Evolutionary conservation across 176 grass and related monocot genomes (phyloP), one percentile per base, ranked within the genome.

Genomic region (Areca catechu): DNA sequence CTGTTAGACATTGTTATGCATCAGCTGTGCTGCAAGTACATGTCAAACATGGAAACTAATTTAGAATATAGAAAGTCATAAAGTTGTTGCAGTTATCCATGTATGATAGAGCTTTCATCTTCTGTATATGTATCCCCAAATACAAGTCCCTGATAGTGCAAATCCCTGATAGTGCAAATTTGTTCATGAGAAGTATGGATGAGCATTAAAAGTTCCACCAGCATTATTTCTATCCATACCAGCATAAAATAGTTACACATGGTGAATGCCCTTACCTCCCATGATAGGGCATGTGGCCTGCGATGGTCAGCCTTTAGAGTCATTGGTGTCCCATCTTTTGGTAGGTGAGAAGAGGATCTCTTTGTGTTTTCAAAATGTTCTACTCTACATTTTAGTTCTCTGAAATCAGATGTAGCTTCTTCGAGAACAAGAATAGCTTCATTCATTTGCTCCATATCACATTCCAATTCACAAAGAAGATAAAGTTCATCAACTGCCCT

Each of bases 381-480:
- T 24, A 89, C 83, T 47, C 93, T 81, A 67, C 62, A 80, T 80
- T 92, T 91, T 60, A 97, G 72, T 79, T 91, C 93, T 83, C 72
- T 85, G 66, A 97, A 97, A 85, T 97, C 93, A 20, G 78, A 97
- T 74, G 74, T 82, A 73, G 83, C 93, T 92, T 97, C 93, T 60
- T 88, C 81, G 69, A 97, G 93, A 68, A 97, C 87, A 70, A 97
- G 93, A 25, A 85, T 80, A 58, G 93, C 89, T 65, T 97, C 93
- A 82, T 97, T 80, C 81, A 97, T 92, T 74, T 97, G 93, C 74
- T 97, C 93, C 87, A 91, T 91, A 66, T 97, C 93, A 76, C 93
- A 97, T 81, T 97, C 93, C 67, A 97, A 75, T 74, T 97, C 93
- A 88, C 93, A 97, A 17, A 97, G 78, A 20, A 97, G 84, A 62